These are phyloP conservation scores for Cardamine occulta DNA, from an alignment of 345 rosid species.

Conservation along the genomic window DNA sequence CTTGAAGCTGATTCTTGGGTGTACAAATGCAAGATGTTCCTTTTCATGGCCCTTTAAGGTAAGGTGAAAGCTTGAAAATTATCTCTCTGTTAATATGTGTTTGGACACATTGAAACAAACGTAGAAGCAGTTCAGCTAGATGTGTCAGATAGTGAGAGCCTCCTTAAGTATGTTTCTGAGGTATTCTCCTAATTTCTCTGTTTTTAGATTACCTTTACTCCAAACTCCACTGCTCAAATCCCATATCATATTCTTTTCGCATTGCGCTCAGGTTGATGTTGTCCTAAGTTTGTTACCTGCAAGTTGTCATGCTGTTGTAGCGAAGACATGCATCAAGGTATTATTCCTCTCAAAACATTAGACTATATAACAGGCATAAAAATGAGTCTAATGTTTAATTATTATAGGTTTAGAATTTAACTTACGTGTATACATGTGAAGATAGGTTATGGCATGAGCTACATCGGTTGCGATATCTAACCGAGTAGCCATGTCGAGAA, in stretches of 20 bases:
- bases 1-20: no score
- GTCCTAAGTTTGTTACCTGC: constrained; percentile 87
- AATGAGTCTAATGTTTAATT: no score
- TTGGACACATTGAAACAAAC: constrained; percentile 14
- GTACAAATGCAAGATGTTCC: no score
- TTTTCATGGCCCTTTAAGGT: no score
- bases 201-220: not conserved
- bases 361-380: not conserved
- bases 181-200: constrained; percentile 45
- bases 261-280: constrained; percentile 72
- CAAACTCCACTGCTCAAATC: constrained; percentile 1
- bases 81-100: no score
- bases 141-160: constrained; percentile 69
- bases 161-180: constrained; percentile 69
- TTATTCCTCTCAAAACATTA: constrained; percentile 1
- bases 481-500: constrained; percentile 68
- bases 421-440: constrained; percentile 93
- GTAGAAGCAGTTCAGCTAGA: constrained; percentile 77
- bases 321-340: constrained; percentile 88
- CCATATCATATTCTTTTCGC: constrained; percentile 3
- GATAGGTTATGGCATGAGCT: constrained; percentile 95
- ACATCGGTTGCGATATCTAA: constrained; percentile 82
- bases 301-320: constrained; percentile 67
- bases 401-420: not conserved
- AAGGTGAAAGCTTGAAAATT: no score